Evolutionary conservation across 257 asterid species (phyloP), one percentile per base, ranked within the genome.

Genomic region (Fraxinus cuspidata): DNA sequence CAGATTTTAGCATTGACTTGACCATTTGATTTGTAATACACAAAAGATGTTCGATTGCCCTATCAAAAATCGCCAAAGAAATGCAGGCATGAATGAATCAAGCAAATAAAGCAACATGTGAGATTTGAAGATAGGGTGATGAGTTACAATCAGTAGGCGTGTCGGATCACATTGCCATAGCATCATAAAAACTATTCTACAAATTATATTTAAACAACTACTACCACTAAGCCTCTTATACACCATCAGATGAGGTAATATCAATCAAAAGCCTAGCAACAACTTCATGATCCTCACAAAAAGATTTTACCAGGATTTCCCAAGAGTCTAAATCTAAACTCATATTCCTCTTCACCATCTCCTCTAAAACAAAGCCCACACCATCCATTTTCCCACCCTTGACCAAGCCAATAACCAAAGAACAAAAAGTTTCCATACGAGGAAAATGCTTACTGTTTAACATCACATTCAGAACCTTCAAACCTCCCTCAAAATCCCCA

Each of bases 381-480:
- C 84, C 89, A 3, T 92, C 96, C 37, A 83, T 67, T 70, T 85
- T 83, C 81, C 90, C 91, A 70, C 53, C 60, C 81, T 81, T 85
- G 67, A 87, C 44, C 85, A 94, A 76, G 42, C 97, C 98, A 65
- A 81, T 15, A 67, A 85, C 75, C 76, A 90, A 66, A 75, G 79
- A 76, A 76, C 76, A 53, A 77, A 88, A 84, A 5, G 96, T 90
- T 53, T 87, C 96, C 1, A 74, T 12, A 0, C 90, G 89, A 0
- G 96, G 98, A 31, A 73, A 73, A 85, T 94, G 97, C 76, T 83
- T 83, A 51, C 91, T 81, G 73, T 81, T 38, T 66, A 88, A 72
- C 97, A 92, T 94, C 32, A 89, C 88, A 80, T 87, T 92, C 76
- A 94, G 84, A 82, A 90, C 92, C 82, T 87, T 90, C 67, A 92